Base-by-base conservation (phyloP, 2,329 filamentous ascomycete species). In the Fusarium sp. region DNA sequence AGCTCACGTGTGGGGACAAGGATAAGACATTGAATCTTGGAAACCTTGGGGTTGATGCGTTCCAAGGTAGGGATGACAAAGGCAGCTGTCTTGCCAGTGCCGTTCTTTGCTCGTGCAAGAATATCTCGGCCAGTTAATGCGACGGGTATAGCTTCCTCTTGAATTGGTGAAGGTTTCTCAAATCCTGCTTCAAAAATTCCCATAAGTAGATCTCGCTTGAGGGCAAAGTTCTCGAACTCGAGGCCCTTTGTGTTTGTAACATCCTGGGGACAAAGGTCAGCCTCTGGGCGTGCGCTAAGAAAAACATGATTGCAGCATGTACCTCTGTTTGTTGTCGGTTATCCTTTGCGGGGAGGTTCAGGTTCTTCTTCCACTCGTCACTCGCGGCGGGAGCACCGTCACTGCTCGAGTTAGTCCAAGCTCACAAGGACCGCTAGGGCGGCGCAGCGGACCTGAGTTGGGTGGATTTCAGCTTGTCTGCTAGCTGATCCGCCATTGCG, bases 151-250 rank as follows among this genome's bases (percentile, higher is more conserved):
- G 96, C 94, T 85, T 98, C 96, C 91, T 99, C 96, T 90, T 99
- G 96, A 78, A 99, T 99, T 15, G 96, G 96, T 63, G 96, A 99
- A 20, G 96, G 96, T 85, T 97, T 98, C 83, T 99, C 96, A 83
- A 98, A 99, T 72, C 96, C 96, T 76, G 96, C 96, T 86, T 99
- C 96, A 83, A 98, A 99, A 75, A 99, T 98, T 71, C 96, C 96
- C 95, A 98, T 99, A 85, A 99, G 90, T 69, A 99, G 86, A 81
- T 97, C 94, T 80, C 96, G 90, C 86, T 97, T 97, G 77, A 99
- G 92, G 75, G 93, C 93, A 81, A 99, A 98, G 76, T 98, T 94
- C 83, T 99, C 97, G 80, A 98, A 99, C 77, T 99, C 96, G 70
- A 99, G 88, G 68, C 96, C 96, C 85, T 98, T 98, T 36, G 95